phyloP scores from a whole-genome alignment of 441 rosid species.

The Pelargonium myrrhifolium region DNA sequence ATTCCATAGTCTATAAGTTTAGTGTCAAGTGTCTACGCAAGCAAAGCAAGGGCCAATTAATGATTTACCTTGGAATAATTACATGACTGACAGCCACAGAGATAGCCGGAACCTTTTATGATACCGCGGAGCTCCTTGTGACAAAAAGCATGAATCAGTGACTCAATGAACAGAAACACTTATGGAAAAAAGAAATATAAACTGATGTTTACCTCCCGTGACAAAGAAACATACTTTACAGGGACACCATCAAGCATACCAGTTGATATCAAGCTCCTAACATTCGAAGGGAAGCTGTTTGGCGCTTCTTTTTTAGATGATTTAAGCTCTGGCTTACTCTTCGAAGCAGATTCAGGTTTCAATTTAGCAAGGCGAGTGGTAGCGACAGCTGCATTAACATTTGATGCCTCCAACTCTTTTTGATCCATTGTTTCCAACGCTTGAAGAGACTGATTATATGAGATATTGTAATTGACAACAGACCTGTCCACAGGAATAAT shows the following conservation, averaged over 20 bases:
- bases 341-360: conserved; percentile 40
- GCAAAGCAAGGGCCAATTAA: conserved; percentile 1
- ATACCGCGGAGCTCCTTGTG: conserved; percentile 57
- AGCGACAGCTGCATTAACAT: conserved; percentile 23
- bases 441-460: conserved; percentile 37
- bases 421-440: conserved; percentile 29
- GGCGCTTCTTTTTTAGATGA: conserved; percentile 49
- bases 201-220: conserved; percentile 48
- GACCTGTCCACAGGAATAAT: conserved; percentile 37
- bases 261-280: conserved; percentile 68
- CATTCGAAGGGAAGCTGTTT: conserved; percentile 67
- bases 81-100: conserved; percentile 58
- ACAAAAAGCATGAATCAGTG: not conserved
- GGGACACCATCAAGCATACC: conserved; percentile 77
- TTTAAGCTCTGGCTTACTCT: conserved; percentile 44
- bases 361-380: conserved; percentile 31
- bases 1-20: conserved; percentile 10
- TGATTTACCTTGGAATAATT: conserved; percentile 48
- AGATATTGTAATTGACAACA: conserved; percentile 38
- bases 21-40: not conserved
- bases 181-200: not conserved
- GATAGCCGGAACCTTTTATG: conserved; percentile 72
- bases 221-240: conserved; percentile 59
- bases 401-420: conserved; percentile 31
- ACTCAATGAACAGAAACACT: conserved; percentile 10